These are phyloP conservation scores for Mycena rosella DNA, from an alignment of 768 basidiomycete species.

Conservation along the genomic window DNA sequence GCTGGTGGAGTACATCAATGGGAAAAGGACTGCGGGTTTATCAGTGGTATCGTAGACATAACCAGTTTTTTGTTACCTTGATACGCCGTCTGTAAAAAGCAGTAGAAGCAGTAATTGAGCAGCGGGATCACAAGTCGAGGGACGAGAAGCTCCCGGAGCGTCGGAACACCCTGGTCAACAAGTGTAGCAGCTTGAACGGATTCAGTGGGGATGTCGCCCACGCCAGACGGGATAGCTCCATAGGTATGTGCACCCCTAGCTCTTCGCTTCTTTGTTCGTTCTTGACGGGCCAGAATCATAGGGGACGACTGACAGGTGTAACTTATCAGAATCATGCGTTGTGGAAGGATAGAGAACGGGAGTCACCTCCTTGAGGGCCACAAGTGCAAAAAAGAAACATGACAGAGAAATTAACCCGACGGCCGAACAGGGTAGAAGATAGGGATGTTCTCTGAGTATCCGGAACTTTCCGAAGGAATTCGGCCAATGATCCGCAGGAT, in stretches of 20 bases:
- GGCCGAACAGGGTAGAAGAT: too few species aligned
- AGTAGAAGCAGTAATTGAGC: conserved; percentile 37
- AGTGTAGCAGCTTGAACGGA: not conserved
- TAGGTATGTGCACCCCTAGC: conserved; percentile 10
- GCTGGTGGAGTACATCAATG: conserved; percentile 51
- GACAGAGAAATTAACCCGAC: too few species aligned
- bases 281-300: conserved; percentile 24
- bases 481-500: too few species aligned
- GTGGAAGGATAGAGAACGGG: too few species aligned
- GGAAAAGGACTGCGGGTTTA: conserved; percentile 30
- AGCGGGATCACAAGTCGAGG: conserved; percentile 35
- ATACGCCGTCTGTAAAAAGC: conserved; percentile 37
- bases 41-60: not conserved
- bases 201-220: not conserved
- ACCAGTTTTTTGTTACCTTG: conserved; percentile 16
- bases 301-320: conserved; percentile 28
- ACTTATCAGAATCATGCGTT: too few species aligned
- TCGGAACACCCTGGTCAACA: conserved; percentile 23
- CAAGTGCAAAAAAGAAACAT: too few species aligned
- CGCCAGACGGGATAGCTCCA: conserved; percentile 18
- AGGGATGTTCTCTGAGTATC: too few species aligned
- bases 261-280: too few species aligned
- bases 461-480: too few species aligned
- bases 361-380: too few species aligned
- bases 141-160: conserved; percentile 31